Base-by-base conservation (phyloP, 352 stramenopile genomes). In the Globisporangium spiculum region DNA sequence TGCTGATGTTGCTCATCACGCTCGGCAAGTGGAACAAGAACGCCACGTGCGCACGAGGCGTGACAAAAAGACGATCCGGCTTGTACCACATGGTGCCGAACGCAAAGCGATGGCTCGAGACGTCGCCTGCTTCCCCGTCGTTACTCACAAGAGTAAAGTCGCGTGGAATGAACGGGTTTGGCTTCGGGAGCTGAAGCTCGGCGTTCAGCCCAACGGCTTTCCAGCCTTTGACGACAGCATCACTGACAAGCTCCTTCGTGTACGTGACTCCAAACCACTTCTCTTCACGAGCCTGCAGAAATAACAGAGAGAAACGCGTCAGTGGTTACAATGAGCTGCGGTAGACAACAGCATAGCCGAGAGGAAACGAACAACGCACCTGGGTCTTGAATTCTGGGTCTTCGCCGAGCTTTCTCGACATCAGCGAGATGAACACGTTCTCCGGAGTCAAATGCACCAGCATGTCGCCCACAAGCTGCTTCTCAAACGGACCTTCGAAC, bases 71-170 rank as follows among this genome's bases (percentile, higher is more conserved):
- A 14, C 67, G 74, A 55, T 92, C 86, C 1, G 78, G 71, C 18
- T 88, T 85, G 72, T 90, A 88, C 80, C 84, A 92, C 48, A 91
- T 61, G 27, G 80, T 81, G 10, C 80, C 81, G 59, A 86, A 88
- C 41, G 54, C 55, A 1, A 74, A 80, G n/a, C 60, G 71, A 3
- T 80, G 66, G 59, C 65, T 78, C 30, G 75, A 65, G 16, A 86
- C 55, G 27, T 85, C 74, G 12, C 60, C 44, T 7, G 58, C 57
- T 22, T 70, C 65, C 20, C 61, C 60, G 44, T 66, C 60, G 12
- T 73, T 66, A 8, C 79, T 68, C 16, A 92, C 66, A 22, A 92
- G 72, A n/a, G 80, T 72, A 36, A 93, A 89, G 66, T 93, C 78
- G 22, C 68, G 73, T 26, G 86, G 84, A 64, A 93, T 91, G 67